phyloP scores from a whole-genome alignment of 1,139 yeast genomes.

The Kurtzmaniella natalensis region DNA sequence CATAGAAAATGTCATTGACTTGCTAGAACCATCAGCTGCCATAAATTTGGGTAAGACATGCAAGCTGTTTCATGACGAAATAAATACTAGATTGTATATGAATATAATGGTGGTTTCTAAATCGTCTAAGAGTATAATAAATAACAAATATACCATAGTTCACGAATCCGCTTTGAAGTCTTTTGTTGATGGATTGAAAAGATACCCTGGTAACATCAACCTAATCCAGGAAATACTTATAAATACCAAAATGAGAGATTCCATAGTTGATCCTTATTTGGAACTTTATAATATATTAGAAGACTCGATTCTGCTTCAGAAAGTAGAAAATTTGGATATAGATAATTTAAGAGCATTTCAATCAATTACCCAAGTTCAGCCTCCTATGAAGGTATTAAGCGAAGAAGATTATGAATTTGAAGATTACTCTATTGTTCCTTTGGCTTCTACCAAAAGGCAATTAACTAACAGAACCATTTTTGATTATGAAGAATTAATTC shows the following conservation, averaged over 20 bases:
- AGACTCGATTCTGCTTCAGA: constrained; percentile 9
- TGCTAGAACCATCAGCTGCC: constrained; percentile 13
- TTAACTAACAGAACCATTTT: constrained; percentile 21
- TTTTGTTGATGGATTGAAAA: constrained; percentile 12
- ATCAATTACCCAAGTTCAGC: constrained; percentile 9
- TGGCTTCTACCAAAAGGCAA: constrained; percentile 6
- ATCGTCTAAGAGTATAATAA: constrained; percentile 5
- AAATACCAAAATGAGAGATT: constrained; percentile 13
- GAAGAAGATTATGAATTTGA: constrained; percentile 4
- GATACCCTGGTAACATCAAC: constrained; percentile 11
- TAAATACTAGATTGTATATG: constrained; percentile 15
- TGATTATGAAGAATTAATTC: constrained; percentile 17
- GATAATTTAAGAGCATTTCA: constrained; percentile 17
- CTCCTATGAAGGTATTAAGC: constrained; percentile 2
- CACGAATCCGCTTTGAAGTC: constrained; percentile 10
- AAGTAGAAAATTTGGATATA: constrained; percentile 18
- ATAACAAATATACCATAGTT: constrained; percentile 9
- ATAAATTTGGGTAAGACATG: constrained; percentile 13
- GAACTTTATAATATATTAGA: constrained; percentile 1
- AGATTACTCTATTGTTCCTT: constrained; percentile 1
- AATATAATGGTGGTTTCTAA: constrained; percentile 15
- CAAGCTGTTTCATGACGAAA: constrained; percentile 12
- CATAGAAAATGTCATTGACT: constrained; percentile 9
- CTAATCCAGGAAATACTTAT: constrained; percentile 15
- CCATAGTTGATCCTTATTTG: background rate